Conservation (phyloP, 257 asterid genomes). For the Ehretia macrophylla region DNA sequence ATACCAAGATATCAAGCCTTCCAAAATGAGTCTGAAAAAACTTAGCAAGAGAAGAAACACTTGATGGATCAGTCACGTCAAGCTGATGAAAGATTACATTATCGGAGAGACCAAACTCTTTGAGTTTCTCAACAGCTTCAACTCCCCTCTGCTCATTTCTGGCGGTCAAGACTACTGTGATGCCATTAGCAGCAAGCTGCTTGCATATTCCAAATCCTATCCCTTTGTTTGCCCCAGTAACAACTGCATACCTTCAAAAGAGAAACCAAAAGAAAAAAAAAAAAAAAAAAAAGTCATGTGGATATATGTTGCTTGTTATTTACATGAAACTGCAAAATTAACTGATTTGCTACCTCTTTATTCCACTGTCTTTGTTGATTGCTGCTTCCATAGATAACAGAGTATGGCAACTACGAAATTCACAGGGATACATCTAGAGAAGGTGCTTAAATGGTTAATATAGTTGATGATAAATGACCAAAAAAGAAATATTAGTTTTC, state of each 20-base stretch:
- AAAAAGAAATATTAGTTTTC: too few relatives aligned
- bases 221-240: conserved; percentile 49
- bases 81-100: conserved; percentile 45
- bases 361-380: background rate
- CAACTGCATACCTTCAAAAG: conserved; percentile 40
- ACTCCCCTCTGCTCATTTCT: conserved; percentile 41
- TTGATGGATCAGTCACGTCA: conserved; percentile 35
- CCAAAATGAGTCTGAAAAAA: conserved; percentile 35
- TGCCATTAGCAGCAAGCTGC: conserved; percentile 35
- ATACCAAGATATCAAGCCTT: conserved; percentile 54
- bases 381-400: too few relatives aligned
- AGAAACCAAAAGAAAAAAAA: too few relatives aligned
- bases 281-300: background rate
- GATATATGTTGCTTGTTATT: background rate
- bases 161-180: conserved; percentile 38
- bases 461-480: too few relatives aligned
- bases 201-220: conserved; percentile 42
- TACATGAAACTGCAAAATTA: background rate
- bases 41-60: conserved; percentile 28
- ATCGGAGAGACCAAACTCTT: conserved; percentile 12
- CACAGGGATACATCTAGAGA: too few relatives aligned
- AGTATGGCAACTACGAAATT: too few relatives aligned
- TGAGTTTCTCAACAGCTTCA: conserved; percentile 37
- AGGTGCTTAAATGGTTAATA: too few relatives aligned
- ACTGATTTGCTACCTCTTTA: background rate